Conservation (phyloP, 2,329 filamentous ascomycete genomes). For the Pseudogymnoascus sp. region DNA sequence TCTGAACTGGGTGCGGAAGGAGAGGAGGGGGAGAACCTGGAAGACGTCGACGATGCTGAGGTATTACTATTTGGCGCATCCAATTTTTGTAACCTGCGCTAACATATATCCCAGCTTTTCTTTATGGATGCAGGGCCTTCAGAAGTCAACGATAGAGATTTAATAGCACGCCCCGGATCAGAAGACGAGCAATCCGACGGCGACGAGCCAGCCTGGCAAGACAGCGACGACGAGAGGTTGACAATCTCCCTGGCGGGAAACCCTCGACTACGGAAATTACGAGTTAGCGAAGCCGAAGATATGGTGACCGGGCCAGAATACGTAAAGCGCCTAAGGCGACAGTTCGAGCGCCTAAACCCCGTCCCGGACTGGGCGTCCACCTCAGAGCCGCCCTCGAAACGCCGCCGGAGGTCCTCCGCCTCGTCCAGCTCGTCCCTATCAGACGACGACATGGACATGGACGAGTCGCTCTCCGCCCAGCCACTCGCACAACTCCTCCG, state of each 20-base stretch:
- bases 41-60: constrained; percentile 66
- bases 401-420: constrained; percentile 43
- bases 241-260: constrained; percentile 73
- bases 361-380: constrained; percentile 53
- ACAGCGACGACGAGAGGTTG: constrained; percentile 90
- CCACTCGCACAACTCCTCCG: constrained; percentile 76
- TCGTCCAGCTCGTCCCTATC: constrained; percentile 32
- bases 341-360: constrained; percentile 57
- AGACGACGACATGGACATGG: constrained; percentile 42
- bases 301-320: constrained; percentile 83
- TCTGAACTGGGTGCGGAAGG: constrained; percentile 19
- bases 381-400: constrained; percentile 43
- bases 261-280: constrained; percentile 71
- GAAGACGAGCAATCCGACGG: constrained; percentile 34
- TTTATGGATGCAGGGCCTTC: constrained; percentile 30
- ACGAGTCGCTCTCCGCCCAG: constrained; percentile 56
- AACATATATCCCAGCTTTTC: constrained; percentile 26
- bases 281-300: constrained; percentile 75
- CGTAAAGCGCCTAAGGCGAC: constrained; percentile 66
- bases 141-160: constrained; percentile 16
- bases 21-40: constrained; percentile 44
- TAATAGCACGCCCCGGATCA: constrained; percentile 16
- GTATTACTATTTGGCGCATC: constrained; percentile 15
- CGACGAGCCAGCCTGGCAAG: constrained; percentile 68
- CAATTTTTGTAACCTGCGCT: constrained; percentile 8